Evolutionary conservation across 768 basidiomycete genomes (phyloP), one percentile per base, ranked within the genome.

Genomic region (Leucocoprinus birnbaumii): DNA sequence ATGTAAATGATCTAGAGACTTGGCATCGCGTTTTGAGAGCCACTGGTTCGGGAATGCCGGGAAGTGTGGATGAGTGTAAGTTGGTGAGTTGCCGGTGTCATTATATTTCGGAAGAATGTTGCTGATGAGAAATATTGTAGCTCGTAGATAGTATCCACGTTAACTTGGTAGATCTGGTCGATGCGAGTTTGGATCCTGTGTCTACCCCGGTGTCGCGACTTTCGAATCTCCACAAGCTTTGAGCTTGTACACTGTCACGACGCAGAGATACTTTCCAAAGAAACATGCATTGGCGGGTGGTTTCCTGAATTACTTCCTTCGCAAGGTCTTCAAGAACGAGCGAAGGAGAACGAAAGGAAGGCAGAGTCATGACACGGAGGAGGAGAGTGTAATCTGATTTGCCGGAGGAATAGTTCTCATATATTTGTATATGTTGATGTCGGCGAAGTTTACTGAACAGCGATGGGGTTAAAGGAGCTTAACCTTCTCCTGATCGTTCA

Each of bases 91-190:
- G 10, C 22, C 8, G 14, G 16, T 16, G 9, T 3, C 9, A 16
- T 21, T 31, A 16, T n/a, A 11, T 31, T 3, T 26, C n/a, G 8
- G 47, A 8, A 24, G 21, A 38, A 14, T 38, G 3, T 38, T 11
- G 6, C n/a, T 38, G 4, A n/a, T 34, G 16, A n/a, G 27, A 25
- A 4, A 19, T 22, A 13, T 51, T n/a, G 3, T 45, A 70, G 69
- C 62, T 54, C 7, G 63, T 71, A 5, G 46, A 57, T 9, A 48
- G 38, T 19, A 61, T 61, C 1, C 62, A 71, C 43, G 68, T 74
- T 40, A 74, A 74, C 49, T 57, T 73, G n/a, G 64, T 71, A 6
- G 71, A 73, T 55, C 31, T 55, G 4, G 47, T 37, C 5, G 57
- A 57, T 3, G 60, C 59, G 3, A 47, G 35, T 25, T 24, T 11